Evolutionary conservation across 441 rosid genomes (phyloP).

Genomic region (Populus tomentosa): DNA sequence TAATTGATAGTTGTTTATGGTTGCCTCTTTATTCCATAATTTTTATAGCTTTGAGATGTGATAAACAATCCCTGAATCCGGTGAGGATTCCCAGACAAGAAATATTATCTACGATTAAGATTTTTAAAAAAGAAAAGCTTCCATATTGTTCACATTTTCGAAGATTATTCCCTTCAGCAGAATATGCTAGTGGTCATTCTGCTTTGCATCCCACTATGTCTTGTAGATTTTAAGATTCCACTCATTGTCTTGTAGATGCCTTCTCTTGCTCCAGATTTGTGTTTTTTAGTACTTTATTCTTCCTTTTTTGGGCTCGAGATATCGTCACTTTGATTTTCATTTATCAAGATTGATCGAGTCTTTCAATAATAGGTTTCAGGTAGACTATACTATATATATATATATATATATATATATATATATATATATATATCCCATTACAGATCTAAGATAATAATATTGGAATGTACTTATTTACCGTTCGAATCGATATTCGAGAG

Average conservation of each 20-base stretch:
- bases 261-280: background rate
- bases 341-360: background rate
- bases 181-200: background rate
- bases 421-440: no score
- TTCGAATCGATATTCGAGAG: background rate
- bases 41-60: background rate
- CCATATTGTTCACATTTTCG: background rate
- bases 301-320: background rate
- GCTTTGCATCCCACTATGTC: conserved; percentile 7
- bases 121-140: background rate
- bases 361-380: no score
- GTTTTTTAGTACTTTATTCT: no score
- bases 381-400: no score
- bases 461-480: background rate
- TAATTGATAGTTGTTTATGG: background rate
- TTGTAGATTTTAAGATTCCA: background rate
- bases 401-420: no score
- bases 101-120: background rate
- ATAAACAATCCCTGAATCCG: conserved; percentile 10
- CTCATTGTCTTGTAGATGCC: background rate
- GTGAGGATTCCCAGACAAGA: conserved; percentile 11
- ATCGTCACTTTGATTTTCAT: background rate
- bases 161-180: conserved; percentile 9
- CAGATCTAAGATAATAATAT: no score
- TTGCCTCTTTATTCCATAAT: background rate